Evolutionary conservation across 495 filamentous ascomycete species (phyloP).

Genomic region (Pseudomonodictys pantanalensis): DNA sequence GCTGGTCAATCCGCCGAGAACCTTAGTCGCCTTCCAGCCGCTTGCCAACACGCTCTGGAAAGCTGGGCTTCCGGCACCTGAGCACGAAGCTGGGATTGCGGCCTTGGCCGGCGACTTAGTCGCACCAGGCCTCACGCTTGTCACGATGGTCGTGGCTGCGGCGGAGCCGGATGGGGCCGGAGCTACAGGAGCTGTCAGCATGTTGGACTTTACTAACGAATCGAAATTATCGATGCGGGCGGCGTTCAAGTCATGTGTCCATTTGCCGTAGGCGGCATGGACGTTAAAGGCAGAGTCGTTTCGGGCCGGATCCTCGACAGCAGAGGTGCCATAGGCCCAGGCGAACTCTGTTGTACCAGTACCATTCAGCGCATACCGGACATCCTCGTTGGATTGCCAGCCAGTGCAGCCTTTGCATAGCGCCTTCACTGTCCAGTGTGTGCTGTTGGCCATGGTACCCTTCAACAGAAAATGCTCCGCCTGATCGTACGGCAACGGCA

Average conservation of each 20-base stretch:
- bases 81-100: conserved; percentile 23
- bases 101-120: not conserved
- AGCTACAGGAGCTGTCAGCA: conserved; percentile 10
- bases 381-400: conserved; percentile 24
- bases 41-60: conserved; percentile 19
- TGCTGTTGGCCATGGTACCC: conserved; percentile 46
- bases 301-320: conserved; percentile 23
- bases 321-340: conserved; percentile 24
- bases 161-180: too few relatives aligned
- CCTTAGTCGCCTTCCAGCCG: conserved; percentile 31
- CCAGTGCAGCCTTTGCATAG: conserved; percentile 46
- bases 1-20: conserved; percentile 25
- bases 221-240: conserved; percentile 26
- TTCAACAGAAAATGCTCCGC: conserved; percentile 47
- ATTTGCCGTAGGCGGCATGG: conserved; percentile 24
- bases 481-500: conserved; percentile 44
- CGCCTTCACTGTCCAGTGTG: conserved; percentile 51
- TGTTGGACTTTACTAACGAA: conserved; percentile 15
- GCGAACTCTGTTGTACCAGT: conserved; percentile 26
- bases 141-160: conserved; percentile 8
- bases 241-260: conserved; percentile 28
- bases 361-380: conserved; percentile 8
- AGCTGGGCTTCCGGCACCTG: conserved; percentile 16
- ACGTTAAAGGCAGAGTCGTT: conserved; percentile 32
- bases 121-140: conserved; percentile 1